Evolutionary conservation across 306 rosid genomes (phyloP), one percentile per base, ranked within the genome.

Genomic region (Rosa lucieae): DNA sequence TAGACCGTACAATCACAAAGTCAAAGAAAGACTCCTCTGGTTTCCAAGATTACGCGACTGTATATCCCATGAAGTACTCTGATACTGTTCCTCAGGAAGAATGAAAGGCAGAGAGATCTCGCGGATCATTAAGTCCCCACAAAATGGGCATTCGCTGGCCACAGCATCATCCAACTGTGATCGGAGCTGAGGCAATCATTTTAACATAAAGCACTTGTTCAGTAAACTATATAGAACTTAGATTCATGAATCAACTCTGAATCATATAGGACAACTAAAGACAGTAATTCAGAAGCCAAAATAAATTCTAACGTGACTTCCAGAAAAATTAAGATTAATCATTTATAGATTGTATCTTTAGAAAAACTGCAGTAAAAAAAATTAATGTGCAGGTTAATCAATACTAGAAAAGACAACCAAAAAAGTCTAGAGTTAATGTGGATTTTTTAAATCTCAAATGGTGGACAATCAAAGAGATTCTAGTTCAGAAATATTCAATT

Each of bases 131-230:
- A 95, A 69, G 76, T 90, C 96, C 5, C 99, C 98, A 65, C 98
- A 95, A 86, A 92, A 95, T 37, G 99, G 98, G 87, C 99, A 95
- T 82, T 92, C 98, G 69, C 96, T 89, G 4, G 99, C 99, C 82
- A 93, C 84, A 52, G 97, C 96, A 78, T 95, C 99, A 43, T 95
- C 99, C 87, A 95, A 75, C 88, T 95, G 97, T 14, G 93, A 88
- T 46, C 98, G 98, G 32, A 93, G 97, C 96, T 95, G 96, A 78
- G 48, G 70, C 73, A 77, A n/a, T 18, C 49, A 73, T 52, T 52
- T 32, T 11, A 18, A 78, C 53, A 79, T 37, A 35, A 74, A 65
- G 6, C 53, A 9, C 65, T 76, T 9, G 79, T 70, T 80, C 74
- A 73, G 56, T 63, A 74, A 29, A 75, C 55, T 18, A 43, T 9